Percentiles rank a stretch among this genome's conserved stretches.
Conservation (phyloP, 2,329 filamentous ascomycete genomes). For the Paecilomyces sp. region DNA sequence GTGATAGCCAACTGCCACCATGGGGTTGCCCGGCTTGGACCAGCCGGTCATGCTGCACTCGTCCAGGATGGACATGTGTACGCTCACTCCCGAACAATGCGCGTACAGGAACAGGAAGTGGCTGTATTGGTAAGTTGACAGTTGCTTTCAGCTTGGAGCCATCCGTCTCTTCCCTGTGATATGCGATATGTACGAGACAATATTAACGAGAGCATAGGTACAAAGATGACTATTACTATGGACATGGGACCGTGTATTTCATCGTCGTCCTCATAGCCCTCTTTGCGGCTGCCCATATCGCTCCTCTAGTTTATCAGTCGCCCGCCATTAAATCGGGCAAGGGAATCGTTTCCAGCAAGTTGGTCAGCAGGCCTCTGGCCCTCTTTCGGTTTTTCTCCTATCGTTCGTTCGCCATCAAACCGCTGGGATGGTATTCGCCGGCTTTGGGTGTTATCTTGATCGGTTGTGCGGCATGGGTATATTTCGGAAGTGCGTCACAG, state of each 20-base stretch:
- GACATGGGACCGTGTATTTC: conserved; percentile 45
- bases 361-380: conserved; percentile 18
- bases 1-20: conserved; percentile 3
- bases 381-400: conserved; percentile 27
- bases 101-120: conserved; percentile 14
- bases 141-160: background rate
- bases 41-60: conserved; percentile 19
- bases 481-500: conserved; percentile 25
- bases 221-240: conserved; percentile 46
- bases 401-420: conserved; percentile 5
- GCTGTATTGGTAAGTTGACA: conserved; percentile 16
- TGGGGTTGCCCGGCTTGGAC: conserved; percentile 11
- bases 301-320: conserved; percentile 11
- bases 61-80: conserved; percentile 11
- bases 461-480: conserved; percentile 33
- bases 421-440: conserved; percentile 32
- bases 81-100: conserved; percentile 18
- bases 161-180: no score
- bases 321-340: conserved; percentile 14
- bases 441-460: conserved; percentile 38
- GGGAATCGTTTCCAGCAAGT: conserved; percentile 11
- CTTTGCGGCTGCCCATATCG: conserved; percentile 35
- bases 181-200: background rate
- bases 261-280: conserved; percentile 42
- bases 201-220: conserved; percentile 26